Evolutionary conservation across 768 basidiomycete species (phyloP), one percentile per base, ranked within the genome.

Genomic region (Megacollybia marginata): DNA sequence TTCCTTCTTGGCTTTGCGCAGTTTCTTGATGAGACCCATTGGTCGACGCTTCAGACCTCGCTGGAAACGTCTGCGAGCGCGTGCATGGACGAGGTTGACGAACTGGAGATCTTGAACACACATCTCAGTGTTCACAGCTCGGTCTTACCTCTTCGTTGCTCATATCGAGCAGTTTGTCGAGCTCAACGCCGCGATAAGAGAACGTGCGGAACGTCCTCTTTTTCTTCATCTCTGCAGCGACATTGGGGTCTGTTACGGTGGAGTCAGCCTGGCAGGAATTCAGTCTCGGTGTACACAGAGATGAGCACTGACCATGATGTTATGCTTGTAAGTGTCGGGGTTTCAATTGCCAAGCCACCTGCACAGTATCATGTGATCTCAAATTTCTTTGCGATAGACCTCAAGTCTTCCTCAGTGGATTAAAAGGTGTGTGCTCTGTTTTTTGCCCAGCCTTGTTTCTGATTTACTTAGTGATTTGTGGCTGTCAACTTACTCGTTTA

Each of bases 1-100:
- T 71, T 97, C 93, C 77, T 95, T 98, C 83, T 99, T 99, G 52
- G 96, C 92, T 73, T 96, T 95, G 70, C 96, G 91, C 60, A 99
- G 80, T 74, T 99, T 99, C 81, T 98, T 98, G 69, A 99, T 97
- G 59, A 99, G 83, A 57, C 92, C 92, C 87, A 99, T 88, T 40
- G 96, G 94, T 69, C 87, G 86, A 73, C 94, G 90, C 79, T 98
- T 98, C 62, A 99, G 86, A 62, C 96, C 96, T 60, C 96, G 90
- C 71, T 92, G 88, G 87, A 99, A 99, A 69, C 95, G 91, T 66
- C 96, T 82, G 64, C 96, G 92, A 48, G 95, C 96, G 69, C 96
- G 94, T 59, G 95, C 92, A 68, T 98, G 95, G 60, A 99, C 96
- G 69, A 99, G 83, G 89, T 95, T 46, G 28, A 57, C 49, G 44